phyloP scores from a whole-genome alignment of 805 yeast genomes.

The Hanseniaspora singularis region DNA sequence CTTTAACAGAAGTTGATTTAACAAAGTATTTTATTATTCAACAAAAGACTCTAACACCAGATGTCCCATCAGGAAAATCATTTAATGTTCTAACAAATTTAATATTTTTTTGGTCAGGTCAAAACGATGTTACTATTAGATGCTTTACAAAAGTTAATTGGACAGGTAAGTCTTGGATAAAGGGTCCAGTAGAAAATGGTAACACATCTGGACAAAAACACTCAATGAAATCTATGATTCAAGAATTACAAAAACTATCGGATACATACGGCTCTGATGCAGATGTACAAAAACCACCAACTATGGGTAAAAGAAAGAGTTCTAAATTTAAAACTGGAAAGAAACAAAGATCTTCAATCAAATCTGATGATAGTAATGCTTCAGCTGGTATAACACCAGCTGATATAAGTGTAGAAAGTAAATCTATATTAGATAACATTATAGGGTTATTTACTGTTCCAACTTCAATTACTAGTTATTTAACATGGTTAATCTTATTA shows the following conservation, averaged over 20 bases:
- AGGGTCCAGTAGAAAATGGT: conserved; percentile 64
- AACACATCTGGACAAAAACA: conserved; percentile 64
- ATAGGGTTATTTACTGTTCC: too few species aligned
- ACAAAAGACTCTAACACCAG: conserved; percentile 53
- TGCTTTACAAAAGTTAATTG: conserved; percentile 53
- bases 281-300: not conserved
- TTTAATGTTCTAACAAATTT: conserved; percentile 52
- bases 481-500: not conserved
- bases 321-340: too few species aligned
- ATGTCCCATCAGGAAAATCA: conserved; percentile 62
- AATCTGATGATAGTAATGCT: too few species aligned
- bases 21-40: conserved; percentile 34
- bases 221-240: conserved; percentile 36
- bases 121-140: conserved; percentile 36
- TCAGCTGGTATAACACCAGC: too few species aligned
- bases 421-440: too few species aligned
- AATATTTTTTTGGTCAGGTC: conserved; percentile 51
- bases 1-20: conserved; percentile 38
- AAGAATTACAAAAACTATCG: conserved; percentile 25
- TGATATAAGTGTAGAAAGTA: too few species aligned
- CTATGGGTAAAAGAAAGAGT: not conserved
- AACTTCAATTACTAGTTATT: not conserved
- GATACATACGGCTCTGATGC: not conserved
- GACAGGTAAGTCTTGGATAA: conserved; percentile 67
- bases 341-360: too few species aligned